Conservation (phyloP, 2,329 filamentous ascomycete genomes). For the Emmonsia crescens region DNA sequence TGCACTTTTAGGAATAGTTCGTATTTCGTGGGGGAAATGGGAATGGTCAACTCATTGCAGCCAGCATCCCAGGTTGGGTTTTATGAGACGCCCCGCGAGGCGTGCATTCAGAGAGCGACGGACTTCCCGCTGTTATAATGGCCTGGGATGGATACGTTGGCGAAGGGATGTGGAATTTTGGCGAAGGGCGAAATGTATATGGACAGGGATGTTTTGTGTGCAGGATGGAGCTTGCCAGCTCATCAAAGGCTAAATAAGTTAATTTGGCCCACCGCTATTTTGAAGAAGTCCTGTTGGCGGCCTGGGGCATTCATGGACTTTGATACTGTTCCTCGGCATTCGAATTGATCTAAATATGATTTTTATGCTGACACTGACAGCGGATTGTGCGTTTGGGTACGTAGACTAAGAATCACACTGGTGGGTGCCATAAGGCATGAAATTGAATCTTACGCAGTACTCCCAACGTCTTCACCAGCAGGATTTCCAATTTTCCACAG, state of each 20-base stretch:
- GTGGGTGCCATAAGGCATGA: not conserved
- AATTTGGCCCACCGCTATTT: not conserved
- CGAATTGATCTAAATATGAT: not conserved
- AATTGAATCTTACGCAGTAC: not conserved
- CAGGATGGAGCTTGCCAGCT: constrained; percentile 2
- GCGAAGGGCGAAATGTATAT: not conserved
- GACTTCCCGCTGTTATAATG: not conserved
- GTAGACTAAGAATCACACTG: not conserved
- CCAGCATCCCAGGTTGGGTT: not conserved
- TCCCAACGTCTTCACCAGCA: not conserved
- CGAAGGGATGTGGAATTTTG: not conserved
- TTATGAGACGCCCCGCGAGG: not conserved
- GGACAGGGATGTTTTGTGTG: constrained; percentile 1
- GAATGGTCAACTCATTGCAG: not conserved
- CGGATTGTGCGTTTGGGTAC: not conserved
- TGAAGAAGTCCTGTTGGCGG: not conserved
- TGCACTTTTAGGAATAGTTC: not conserved
- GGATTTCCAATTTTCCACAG: not conserved
- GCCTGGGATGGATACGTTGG: not conserved
- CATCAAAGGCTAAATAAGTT: constrained; percentile 1
- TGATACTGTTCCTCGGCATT: not conserved
- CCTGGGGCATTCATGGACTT: not conserved
- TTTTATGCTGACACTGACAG: not conserved
- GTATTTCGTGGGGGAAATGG: not conserved
- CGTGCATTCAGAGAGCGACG: not conserved